Percentiles rank a stretch among this genome's conserved stretches.
Conservation (phyloP, 495 filamentous ascomycete genomes). For the Hypoxylon lienhwacheense region DNA sequence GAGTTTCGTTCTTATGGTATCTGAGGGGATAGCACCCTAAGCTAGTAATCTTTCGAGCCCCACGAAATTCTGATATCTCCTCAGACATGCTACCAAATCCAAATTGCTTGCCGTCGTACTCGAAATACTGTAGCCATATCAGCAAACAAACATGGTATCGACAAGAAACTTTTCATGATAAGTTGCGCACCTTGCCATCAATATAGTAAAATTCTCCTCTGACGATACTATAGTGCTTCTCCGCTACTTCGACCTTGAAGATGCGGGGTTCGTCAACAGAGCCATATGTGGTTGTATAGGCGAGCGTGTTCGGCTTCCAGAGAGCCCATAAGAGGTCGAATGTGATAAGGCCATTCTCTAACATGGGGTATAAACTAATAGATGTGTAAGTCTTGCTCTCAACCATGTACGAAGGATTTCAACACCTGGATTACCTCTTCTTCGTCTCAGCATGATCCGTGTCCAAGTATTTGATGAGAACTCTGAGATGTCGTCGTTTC, state of each 20-base stretch:
- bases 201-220: conserved; percentile 79
- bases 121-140: conserved; percentile 52
- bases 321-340: conserved; percentile 90
- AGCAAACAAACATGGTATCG: neutral
- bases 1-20: conserved; percentile 75
- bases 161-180: neutral
- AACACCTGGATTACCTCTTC: conserved; percentile 51
- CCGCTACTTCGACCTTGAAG: conserved; percentile 85
- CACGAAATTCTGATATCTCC: conserved; percentile 78
- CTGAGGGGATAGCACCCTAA: conserved; percentile 77
- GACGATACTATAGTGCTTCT: conserved; percentile 71
- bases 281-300: conserved; percentile 79
- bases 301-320: conserved; percentile 87
- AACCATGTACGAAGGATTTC: neutral
- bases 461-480: conserved; percentile 80
- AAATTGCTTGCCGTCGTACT: conserved; percentile 75
- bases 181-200: conserved; percentile 66
- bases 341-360: conserved; percentile 83
- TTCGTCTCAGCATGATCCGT: conserved; percentile 78
- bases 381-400: neutral
- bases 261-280: conserved; percentile 78
- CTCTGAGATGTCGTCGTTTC: conserved; percentile 70
- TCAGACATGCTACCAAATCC: conserved; percentile 62
- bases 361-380: conserved; percentile 72
- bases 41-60: conserved; percentile 78